A percentile compares a stretch with the other conserved stretches of the same genome.
phyloP scores from a whole-genome alignment of 2,329 filamentous ascomycete genomes.

The Onygenales sp. region DNA sequence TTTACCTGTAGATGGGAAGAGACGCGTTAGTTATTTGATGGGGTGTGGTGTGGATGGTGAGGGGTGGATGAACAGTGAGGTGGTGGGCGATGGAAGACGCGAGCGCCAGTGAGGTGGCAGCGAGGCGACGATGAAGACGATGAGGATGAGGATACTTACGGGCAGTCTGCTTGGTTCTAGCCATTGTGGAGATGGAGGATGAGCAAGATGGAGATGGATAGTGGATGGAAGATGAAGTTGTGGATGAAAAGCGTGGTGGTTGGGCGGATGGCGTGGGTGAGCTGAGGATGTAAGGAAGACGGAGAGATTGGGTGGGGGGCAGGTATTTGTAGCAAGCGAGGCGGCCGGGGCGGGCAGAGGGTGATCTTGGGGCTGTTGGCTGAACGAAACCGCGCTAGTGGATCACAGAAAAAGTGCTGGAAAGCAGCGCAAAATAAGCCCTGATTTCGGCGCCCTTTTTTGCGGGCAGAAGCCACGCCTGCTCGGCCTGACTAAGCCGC shows the following conservation, averaged over 20 bases:
- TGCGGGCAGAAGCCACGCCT: conserved; percentile 12
- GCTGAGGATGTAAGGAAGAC: conserved; percentile 11
- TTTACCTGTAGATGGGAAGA: conserved; percentile 48
- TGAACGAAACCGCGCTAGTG: conserved; percentile 16
- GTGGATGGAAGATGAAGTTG: conserved; percentile 15
- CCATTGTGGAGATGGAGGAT: conserved; percentile 31
- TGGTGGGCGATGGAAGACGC: conserved; percentile 9
- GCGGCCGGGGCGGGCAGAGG: conserved; percentile 6
- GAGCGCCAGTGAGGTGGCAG: conserved; percentile 13
- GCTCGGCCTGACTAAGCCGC: background rate
- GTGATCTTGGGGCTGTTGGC: conserved; percentile 7
- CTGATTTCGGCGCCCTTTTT: conserved; percentile 22
- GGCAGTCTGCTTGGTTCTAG: conserved; percentile 45
- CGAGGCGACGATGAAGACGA: conserved; percentile 8
- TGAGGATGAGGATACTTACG: conserved; percentile 30
- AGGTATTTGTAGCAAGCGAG: conserved; percentile 14
- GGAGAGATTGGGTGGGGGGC: conserved; percentile 12
- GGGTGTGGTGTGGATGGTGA: conserved; percentile 8
- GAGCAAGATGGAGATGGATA: conserved; percentile 19
- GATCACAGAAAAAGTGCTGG: conserved; percentile 15
- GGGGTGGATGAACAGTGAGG: conserved; percentile 9
- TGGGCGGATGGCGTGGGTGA: conserved; percentile 24
- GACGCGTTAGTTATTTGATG: conserved; percentile 20
- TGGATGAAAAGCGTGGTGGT: conserved; percentile 14
- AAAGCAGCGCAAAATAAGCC: conserved; percentile 24